A percentile compares a stretch with the other conserved stretches of the same genome.
phyloP scores from a whole-genome alignment of 352 stramenopile species.

The Phytophthora foliorum region DNA sequence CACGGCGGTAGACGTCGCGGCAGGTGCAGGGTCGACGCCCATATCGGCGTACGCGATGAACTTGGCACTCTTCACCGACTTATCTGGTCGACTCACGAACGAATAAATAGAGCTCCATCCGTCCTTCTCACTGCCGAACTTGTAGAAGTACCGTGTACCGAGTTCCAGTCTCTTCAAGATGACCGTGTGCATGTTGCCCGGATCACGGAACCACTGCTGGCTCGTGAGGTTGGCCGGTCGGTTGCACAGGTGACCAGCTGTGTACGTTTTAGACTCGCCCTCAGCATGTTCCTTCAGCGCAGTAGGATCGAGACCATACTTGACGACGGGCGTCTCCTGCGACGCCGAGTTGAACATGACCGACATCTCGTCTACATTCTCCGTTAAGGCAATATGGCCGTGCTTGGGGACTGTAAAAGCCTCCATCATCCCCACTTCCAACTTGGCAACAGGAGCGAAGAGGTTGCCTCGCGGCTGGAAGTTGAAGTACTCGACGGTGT shows the following conservation, averaged over 20 bases:
- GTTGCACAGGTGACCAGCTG: constrained; percentile 71
- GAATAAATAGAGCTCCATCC: constrained; percentile 78
- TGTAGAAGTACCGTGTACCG: constrained; percentile 74
- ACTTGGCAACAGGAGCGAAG: constrained; percentile 46
- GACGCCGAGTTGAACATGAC: constrained; percentile 86
- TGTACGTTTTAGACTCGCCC: constrained; percentile 73
- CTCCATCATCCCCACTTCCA: constrained; percentile 66
- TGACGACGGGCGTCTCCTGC: constrained; percentile 54
- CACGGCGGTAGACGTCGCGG: constrained; percentile 67
- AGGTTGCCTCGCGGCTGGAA: constrained; percentile 55
- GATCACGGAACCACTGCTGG: constrained; percentile 80
- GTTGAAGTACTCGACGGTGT: constrained; percentile 71
- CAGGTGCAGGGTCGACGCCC: constrained; percentile 70
- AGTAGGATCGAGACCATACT: constrained; percentile 48
- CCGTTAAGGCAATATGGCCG: constrained; percentile 74
- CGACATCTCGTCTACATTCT: constrained; percentile 68
- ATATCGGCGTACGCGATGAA: constrained; percentile 90
- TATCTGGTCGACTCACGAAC: constrained; percentile 57
- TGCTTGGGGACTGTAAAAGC: constrained; percentile 70
- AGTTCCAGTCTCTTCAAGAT: constrained; percentile 58
- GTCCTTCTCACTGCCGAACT: constrained; percentile 80
- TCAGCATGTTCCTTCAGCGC: constrained; percentile 35
- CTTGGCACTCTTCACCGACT: constrained; percentile 56
- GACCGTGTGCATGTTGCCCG: constrained; percentile 85
- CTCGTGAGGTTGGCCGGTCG: constrained; percentile 65